A percentile compares a stretch with the other conserved stretches of the same genome.
Conservation (phyloP, 148 eudicot genomes). For the Nepenthes mirabilis region DNA sequence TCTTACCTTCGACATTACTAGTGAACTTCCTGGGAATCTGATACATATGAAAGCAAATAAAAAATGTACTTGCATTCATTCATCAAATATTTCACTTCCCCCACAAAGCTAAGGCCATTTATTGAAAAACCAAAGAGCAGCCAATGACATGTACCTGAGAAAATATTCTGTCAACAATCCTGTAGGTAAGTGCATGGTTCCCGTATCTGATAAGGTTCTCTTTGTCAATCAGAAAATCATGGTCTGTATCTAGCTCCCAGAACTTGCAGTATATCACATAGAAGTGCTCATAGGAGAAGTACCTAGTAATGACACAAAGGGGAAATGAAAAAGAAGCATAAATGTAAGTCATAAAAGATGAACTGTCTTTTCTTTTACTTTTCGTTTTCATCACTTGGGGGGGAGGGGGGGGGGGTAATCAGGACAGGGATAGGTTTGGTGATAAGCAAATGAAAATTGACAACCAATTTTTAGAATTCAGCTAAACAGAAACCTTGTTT, state of each 20-base stretch:
- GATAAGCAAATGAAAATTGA: too few relatives aligned
- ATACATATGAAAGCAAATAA: neutral
- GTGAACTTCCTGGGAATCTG: conserved; percentile 88
- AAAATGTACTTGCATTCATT: neutral
- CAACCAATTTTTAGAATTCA: too few relatives aligned
- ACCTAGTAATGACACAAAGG: conserved; percentile 25
- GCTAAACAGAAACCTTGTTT: too few relatives aligned
- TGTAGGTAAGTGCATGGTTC: conserved; percentile 89
- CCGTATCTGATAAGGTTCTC: conserved; percentile 95
- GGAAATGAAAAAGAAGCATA: neutral
- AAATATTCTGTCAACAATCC: conserved; percentile 90
- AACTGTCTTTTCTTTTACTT: too few relatives aligned
- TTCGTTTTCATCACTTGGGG: too few relatives aligned
- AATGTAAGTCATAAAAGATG: too few relatives aligned
- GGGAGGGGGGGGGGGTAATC: too few relatives aligned
- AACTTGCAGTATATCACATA: conserved; percentile 95
- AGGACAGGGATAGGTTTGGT: too few relatives aligned
- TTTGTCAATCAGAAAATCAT: conserved; percentile 85
- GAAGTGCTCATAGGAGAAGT: conserved; percentile 95
- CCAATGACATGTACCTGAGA: conserved; percentile 53
- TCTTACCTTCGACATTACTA: conserved; percentile 88
- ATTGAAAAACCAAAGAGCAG: neutral
- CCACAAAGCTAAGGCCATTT: neutral
- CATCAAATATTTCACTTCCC: neutral
- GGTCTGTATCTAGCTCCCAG: conserved; percentile 95